Conservation (phyloP, 2,329 filamentous ascomycete genomes). For the Neofusicoccum laricinum region DNA sequence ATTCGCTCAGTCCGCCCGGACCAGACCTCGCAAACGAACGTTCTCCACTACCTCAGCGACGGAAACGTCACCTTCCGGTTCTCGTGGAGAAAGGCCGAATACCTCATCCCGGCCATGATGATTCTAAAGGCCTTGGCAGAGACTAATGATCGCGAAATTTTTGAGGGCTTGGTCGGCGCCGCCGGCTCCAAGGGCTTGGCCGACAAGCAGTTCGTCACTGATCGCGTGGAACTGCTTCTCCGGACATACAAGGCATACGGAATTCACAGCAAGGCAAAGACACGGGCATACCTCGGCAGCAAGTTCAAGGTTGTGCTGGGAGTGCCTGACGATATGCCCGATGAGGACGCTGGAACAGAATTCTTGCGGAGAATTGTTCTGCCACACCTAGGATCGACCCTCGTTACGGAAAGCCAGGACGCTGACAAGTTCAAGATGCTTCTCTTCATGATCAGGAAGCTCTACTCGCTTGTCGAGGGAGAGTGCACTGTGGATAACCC, state of each 20-base stretch:
- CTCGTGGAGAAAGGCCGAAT: slow-evolving; percentile 97
- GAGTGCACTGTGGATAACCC: slow-evolving; percentile 94
- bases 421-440: slow-evolving; percentile 91
- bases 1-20: slow-evolving; percentile 92
- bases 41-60: slow-evolving; percentile 91
- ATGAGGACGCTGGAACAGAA: slow-evolving; percentile 87
- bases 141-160: slow-evolving; percentile 95
- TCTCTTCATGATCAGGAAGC: slow-evolving; percentile 92
- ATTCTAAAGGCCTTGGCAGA: slow-evolving; percentile 91
- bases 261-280: slow-evolving; percentile 77
- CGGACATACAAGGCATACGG: slow-evolving; percentile 91
- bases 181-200: slow-evolving; percentile 72
- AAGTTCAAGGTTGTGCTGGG: slow-evolving; percentile 89
- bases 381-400: slow-evolving; percentile 82
- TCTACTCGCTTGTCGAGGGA: slow-evolving; percentile 88
- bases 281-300: slow-evolving; percentile 79
- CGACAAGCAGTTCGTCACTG: slow-evolving; percentile 86
- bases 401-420: slow-evolving; percentile 81
- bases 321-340: slow-evolving; percentile 76
- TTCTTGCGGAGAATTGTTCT: slow-evolving; percentile 88
- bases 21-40: slow-evolving; percentile 96
- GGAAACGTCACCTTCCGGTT: slow-evolving; percentile 97
- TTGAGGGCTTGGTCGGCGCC: slow-evolving; percentile 83
- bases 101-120: slow-evolving; percentile 95
- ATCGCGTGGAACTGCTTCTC: slow-evolving; percentile 86